phyloP scores from a whole-genome alignment of 495 filamentous ascomycete genomes.

The Corynascus novoguineensis region DNA sequence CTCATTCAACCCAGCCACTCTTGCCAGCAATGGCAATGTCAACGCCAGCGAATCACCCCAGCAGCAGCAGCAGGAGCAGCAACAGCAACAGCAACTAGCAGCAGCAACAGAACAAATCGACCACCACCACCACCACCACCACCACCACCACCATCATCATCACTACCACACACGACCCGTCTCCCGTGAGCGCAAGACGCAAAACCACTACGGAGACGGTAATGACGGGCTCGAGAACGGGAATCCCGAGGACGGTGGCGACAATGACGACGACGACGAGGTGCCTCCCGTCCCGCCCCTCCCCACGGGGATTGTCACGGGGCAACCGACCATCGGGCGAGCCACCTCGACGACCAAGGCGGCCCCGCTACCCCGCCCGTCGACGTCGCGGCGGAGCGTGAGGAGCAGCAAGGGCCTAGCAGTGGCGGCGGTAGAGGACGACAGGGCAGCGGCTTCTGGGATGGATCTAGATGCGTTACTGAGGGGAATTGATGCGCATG shows the following conservation, averaged over 20 bases:
- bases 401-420: slow-evolving; percentile 33
- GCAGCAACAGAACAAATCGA: too few relatives aligned
- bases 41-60: slow-evolving; percentile 5
- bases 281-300: slow-evolving; percentile 44
- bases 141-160: background rate
- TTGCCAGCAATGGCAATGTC: slow-evolving; percentile 12
- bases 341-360: background rate
- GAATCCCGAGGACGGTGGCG: background rate
- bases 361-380: slow-evolving; percentile 24
- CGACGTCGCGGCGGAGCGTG: slow-evolving; percentile 31
- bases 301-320: slow-evolving; percentile 20
- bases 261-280: background rate
- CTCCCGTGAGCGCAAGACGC: slow-evolving; percentile 18
- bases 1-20: slow-evolving; percentile 42
- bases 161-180: slow-evolving; percentile 13
- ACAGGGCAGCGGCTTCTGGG: slow-evolving; percentile 26
- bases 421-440: slow-evolving; percentile 7
- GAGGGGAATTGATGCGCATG: slow-evolving; percentile 44
- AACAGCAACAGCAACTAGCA: background rate
- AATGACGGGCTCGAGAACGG: too few relatives aligned
- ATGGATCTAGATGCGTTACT: slow-evolving; percentile 44
- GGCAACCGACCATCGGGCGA: background rate
- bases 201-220: slow-evolving; percentile 21
- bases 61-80: background rate
- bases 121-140: too few relatives aligned